phyloP scores from a whole-genome alignment of 2,329 filamentous ascomycete species.

The Dactylellina drechsleri region DNA sequence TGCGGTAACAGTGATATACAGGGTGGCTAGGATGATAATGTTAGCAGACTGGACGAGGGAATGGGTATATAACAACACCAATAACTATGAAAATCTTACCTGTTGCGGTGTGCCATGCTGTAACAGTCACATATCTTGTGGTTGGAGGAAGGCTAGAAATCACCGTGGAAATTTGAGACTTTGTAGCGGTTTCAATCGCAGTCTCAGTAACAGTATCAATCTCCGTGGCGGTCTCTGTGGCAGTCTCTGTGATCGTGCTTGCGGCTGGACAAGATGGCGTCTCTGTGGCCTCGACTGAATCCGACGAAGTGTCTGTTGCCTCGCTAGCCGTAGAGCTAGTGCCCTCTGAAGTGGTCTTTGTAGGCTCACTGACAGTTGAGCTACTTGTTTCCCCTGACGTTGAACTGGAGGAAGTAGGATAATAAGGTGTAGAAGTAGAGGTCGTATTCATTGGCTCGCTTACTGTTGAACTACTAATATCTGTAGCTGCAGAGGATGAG shows the following conservation, averaged over 20 bases:
- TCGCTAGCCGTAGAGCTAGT: conserved; percentile 30
- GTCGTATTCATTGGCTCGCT: conserved; percentile 35
- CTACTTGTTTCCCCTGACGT: conserved; percentile 10
- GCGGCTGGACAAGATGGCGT: conserved; percentile 23
- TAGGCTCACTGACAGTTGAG: conserved; percentile 26
- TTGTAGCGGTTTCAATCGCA: neutral
- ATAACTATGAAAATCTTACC: conserved; percentile 1
- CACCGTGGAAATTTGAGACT: neutral
- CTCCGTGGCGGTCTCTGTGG: conserved; percentile 8
- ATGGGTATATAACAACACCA: neutral
- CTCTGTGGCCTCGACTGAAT: neutral
- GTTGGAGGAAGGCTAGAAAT: conserved; percentile 26
- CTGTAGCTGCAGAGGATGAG: conserved; percentile 6
- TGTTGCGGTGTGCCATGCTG: conserved; percentile 23
- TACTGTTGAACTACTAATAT: conserved; percentile 20
- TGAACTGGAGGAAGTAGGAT: conserved; percentile 7
- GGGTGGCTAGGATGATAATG: conserved; percentile 1
- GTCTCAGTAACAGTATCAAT: conserved; percentile 9
- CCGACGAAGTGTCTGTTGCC: conserved; percentile 4
- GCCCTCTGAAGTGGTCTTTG: conserved; percentile 8
- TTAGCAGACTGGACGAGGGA: no score
- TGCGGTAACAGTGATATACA: conserved; percentile 19
- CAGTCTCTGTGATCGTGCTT: conserved; percentile 9
- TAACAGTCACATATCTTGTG: conserved; percentile 34
- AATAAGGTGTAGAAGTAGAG: conserved; percentile 9